A percentile compares a stretch with the other conserved stretches of the same genome.
These are phyloP conservation scores for Castanea sativa DNA, from an alignment of 306 rosid species.

Conservation along the genomic window DNA sequence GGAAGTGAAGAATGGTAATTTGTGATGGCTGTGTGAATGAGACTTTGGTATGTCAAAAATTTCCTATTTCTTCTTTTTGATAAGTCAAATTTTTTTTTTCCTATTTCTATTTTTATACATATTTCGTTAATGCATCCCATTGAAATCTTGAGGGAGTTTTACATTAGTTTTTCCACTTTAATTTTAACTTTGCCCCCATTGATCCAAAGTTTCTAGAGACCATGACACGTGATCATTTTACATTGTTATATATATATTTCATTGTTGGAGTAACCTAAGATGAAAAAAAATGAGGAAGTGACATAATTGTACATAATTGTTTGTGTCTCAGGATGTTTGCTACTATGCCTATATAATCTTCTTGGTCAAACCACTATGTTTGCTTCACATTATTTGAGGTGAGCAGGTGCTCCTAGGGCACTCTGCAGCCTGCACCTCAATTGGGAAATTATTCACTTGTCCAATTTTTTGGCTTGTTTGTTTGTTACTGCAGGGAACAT, in stretches of 20 bases:
- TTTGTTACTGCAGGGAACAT: conserved; percentile 68
- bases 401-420: conserved; percentile 17
- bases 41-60: not conserved
- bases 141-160: not conserved
- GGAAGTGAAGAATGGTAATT: not conserved
- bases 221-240: not conserved
- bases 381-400: conserved; percentile 98
- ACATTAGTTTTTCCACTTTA: not conserved
- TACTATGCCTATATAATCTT: conserved; percentile 92
- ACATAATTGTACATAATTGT: conserved; percentile 12
- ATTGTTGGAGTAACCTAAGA: not conserved
- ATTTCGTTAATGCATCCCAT: not conserved
- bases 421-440: conserved; percentile 23
- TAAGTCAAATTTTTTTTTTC: no score
- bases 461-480: conserved; percentile 22
- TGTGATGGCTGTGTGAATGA: not conserved
- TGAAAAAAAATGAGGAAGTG: conserved; percentile 10
- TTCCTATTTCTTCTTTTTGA: not conserved
- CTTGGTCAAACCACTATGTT: conserved; percentile 75
- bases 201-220: not conserved
- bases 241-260: not conserved
- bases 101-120: not conserved
- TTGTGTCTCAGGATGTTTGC: conserved; percentile 74
- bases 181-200: not conserved
- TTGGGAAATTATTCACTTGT: conserved; percentile 8